These are phyloP conservation scores for Setomelanomma holmii DNA, from an alignment of 2,329 filamentous ascomycete genomes.

Conservation along the genomic window DNA sequence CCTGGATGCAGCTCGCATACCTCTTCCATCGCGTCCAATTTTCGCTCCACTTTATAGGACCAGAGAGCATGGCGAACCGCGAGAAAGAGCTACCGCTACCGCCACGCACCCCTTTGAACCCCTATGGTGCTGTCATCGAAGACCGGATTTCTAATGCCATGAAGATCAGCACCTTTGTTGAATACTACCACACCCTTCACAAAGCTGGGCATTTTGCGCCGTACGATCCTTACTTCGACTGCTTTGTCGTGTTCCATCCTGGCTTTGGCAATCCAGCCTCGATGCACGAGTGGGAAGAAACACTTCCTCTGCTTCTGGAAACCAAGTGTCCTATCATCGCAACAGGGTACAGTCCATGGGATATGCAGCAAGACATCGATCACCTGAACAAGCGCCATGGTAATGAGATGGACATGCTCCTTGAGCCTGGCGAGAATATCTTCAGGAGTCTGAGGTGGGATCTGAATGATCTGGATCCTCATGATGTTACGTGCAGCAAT, in stretches of 20 bases:
- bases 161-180: slow-evolving; percentile 97
- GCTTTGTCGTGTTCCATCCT: slow-evolving; percentile 95
- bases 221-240: slow-evolving; percentile 98
- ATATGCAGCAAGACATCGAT: slow-evolving; percentile 90
- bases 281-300: slow-evolving; percentile 92
- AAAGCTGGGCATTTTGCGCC: slow-evolving; percentile 89
- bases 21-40: slow-evolving; percentile 92
- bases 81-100: slow-evolving; percentile 93
- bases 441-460: slow-evolving; percentile 98
- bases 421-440: slow-evolving; percentile 91
- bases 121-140: slow-evolving; percentile 92
- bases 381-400: slow-evolving; percentile 86
- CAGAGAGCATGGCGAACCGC: slow-evolving; percentile 93
- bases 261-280: slow-evolving; percentile 93
- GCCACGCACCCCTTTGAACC: slow-evolving; percentile 81
- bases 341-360: slow-evolving; percentile 94
- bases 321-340: slow-evolving; percentile 95
- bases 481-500: slow-evolving; percentile 93
- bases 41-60: slow-evolving; percentile 92
- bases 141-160: slow-evolving; percentile 85
- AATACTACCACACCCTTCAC: slow-evolving; percentile 98
- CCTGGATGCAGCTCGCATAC: slow-evolving; percentile 93
- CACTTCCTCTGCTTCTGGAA: slow-evolving; percentile 85
- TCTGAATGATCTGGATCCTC: slow-evolving; percentile 91
- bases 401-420: slow-evolving; percentile 89